Base-by-base conservation (phyloP, 345 rosid species). In the Lepidium aucheri region DNA sequence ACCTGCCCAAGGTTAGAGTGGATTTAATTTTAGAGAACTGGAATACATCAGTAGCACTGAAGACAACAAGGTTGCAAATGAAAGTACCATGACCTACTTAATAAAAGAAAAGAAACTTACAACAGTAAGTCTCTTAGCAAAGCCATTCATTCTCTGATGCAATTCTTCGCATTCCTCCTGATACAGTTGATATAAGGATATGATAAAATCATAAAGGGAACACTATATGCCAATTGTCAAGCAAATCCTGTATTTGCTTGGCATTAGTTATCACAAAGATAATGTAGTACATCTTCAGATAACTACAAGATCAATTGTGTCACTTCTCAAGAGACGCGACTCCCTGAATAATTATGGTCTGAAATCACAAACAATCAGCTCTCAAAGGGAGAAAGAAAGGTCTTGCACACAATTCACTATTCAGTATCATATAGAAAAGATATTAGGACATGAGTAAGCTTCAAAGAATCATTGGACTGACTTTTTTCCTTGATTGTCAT, bases 161-260 rank as follows among this genome's bases (percentile, higher is more conserved):
- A 89, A 65, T 66, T 89, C 98, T 52, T 76, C 81, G 28, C 96
- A 89, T 77, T 92, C 95, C 76, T 85, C 95, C 96, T 92, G 81
- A 76, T 75, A 67, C 67, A 64, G 17, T 55, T 74, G 51, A 76
- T 16, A 26, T 54, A 72, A 51, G 42, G 45, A 64, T 61, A 58
- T 46, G 53, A 66, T 11, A 56, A 28, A 60, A 1, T 33, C 22
- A 15, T 15, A 53, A 26, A n/a, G 35, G 8, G 9, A 65, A 34
- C 52, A 45, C 1, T 5, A 43, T 11, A 8, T 44, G 46, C 15
- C 42, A 49, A 38, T 50, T 13, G 38, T 22, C 51, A 49, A 38
- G 59, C 9, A 67, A 36, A 67, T 15, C 17, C 45, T 35, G 28
- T 26, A 22, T 22, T 13, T 22, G 14, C 46, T 7, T 24, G 38